Evolutionary conservation across 208 protist species (phyloP).

Genomic region (Leishmania gerbilli): DNA sequence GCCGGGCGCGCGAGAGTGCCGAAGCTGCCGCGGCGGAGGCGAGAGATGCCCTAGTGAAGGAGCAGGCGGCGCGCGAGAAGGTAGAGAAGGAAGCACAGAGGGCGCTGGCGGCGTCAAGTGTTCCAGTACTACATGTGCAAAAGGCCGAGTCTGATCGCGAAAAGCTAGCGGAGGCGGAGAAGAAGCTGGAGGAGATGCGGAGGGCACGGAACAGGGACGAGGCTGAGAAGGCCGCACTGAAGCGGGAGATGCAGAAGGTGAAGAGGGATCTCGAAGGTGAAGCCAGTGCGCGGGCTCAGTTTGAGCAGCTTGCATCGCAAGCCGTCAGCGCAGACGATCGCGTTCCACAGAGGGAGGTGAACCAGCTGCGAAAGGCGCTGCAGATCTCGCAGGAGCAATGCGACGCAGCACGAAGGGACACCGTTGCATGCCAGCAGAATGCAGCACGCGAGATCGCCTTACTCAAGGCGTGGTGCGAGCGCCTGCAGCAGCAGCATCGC

Average conservation of each 20-base stretch:
- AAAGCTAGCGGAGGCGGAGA: conserved; percentile 36
- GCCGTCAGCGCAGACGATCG: conserved; percentile 29
- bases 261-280: conserved; percentile 36
- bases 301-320: conserved; percentile 46
- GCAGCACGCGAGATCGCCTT: conserved; percentile 45
- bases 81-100: conserved; percentile 31
- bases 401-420: conserved; percentile 16
- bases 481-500: conserved; percentile 41
- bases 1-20: conserved; percentile 26
- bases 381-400: conserved; percentile 25
- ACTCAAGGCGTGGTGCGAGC: conserved; percentile 50
- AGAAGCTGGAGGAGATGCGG: conserved; percentile 27
- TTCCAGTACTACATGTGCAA: conserved; percentile 12
- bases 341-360: conserved; percentile 35
- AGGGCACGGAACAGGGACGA: conserved; percentile 34
- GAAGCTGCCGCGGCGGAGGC: conserved; percentile 19
- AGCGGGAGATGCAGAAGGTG: conserved; percentile 30
- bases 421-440: conserved; percentile 23
- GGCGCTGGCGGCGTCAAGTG: conserved; percentile 4
- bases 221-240: conserved; percentile 29
- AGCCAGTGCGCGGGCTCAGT: conserved; percentile 32
- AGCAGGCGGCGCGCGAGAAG: conserved; percentile 43
- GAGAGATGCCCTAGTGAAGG: conserved; percentile 22
- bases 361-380: conserved; percentile 26
- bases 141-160: conserved; percentile 18